Evolutionary conservation across 2,329 filamentous ascomycete genomes (phyloP).

Genomic region (Fusarium torulosum): DNA sequence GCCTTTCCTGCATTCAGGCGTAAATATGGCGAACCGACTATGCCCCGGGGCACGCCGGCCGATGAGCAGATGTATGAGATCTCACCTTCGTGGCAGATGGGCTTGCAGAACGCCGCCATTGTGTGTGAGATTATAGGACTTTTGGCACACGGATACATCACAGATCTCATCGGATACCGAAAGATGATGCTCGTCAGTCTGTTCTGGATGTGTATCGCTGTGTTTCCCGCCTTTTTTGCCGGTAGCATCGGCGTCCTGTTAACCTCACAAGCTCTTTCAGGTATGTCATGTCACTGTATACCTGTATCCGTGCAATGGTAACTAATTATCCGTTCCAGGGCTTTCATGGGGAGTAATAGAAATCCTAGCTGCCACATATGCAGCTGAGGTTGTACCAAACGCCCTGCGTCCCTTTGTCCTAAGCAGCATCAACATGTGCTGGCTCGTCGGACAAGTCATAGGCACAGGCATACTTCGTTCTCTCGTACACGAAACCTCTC

Average conservation of each 20-base stretch:
- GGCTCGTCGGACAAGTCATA: conserved; percentile 57
- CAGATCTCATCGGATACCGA: conserved; percentile 54
- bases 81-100: conserved; percentile 44
- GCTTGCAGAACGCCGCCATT: conserved; percentile 40
- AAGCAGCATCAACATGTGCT: conserved; percentile 58
- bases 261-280: conserved; percentile 52
- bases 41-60: conserved; percentile 8
- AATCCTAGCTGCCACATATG: conserved; percentile 56
- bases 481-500: conserved; percentile 48
- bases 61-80: conserved; percentile 54
- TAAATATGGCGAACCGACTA: conserved; percentile 25
- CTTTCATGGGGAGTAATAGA: conserved; percentile 54
- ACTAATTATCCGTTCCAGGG: conserved; percentile 20
- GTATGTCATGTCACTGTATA: conserved; percentile 14
- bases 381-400: conserved; percentile 55
- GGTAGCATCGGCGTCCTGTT: conserved; percentile 51
- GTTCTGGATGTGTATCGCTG: conserved; percentile 52
- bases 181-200: conserved; percentile 56
- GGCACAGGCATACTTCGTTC: conserved; percentile 53
- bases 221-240: conserved; percentile 57
- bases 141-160: conserved; percentile 56
- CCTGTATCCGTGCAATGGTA: not conserved
- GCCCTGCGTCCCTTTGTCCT: conserved; percentile 52
- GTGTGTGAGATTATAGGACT: conserved; percentile 53
- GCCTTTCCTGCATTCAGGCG: conserved; percentile 46